Percentiles rank a stretch among this genome's conserved stretches.
Conservation (phyloP, 164 flowering plant species). For the Warburgia ugandensis region DNA sequence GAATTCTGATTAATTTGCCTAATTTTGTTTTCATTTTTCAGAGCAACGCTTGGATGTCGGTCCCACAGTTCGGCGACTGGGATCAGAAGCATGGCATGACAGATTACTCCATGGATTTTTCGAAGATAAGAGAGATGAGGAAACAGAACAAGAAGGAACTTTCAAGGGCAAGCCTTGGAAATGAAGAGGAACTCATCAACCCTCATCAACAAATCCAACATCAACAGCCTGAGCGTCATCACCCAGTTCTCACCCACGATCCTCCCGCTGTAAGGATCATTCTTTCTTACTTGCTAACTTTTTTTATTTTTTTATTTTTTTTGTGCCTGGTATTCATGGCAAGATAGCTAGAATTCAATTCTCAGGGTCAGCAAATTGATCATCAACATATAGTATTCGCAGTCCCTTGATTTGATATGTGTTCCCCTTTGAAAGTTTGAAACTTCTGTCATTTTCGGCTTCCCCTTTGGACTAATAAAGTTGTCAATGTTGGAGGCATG, state of each 20-base stretch:
- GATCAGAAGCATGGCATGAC: conserved; percentile 69
- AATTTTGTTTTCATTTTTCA: too few species aligned
- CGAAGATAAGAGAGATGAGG: conserved; percentile 79
- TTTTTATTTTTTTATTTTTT: not conserved
- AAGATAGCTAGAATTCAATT: not conserved
- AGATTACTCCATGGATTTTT: conserved; percentile 80
- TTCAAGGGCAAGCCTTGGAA: conserved; percentile 77
- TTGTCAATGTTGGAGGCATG: too few species aligned
- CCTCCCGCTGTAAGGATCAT: conserved; percentile 67
- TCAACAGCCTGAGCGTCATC: conserved; percentile 3
- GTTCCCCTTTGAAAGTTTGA: not conserved
- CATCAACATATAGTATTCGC: not conserved
- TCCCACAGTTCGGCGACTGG: conserved; percentile 94
- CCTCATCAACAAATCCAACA: conserved; percentile 10
- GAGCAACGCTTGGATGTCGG: conserved; percentile 76
- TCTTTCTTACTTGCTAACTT: conserved; percentile 8
- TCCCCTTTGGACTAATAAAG: too few species aligned
- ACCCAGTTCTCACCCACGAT: conserved; percentile 26
- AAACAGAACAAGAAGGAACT: conserved; percentile 80
- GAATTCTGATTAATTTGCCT: too few species aligned
- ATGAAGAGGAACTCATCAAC: conserved; percentile 60
- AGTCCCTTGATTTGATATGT: too few species aligned
- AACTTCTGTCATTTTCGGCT: too few species aligned
- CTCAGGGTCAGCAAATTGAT: not conserved
- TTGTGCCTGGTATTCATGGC: too few species aligned